Percentiles rank a stretch among this genome's conserved stretches.
These are phyloP conservation scores for Wickerhamomyces sp. DNA, from an alignment of 1,139 yeast species.

Conservation along the genomic window DNA sequence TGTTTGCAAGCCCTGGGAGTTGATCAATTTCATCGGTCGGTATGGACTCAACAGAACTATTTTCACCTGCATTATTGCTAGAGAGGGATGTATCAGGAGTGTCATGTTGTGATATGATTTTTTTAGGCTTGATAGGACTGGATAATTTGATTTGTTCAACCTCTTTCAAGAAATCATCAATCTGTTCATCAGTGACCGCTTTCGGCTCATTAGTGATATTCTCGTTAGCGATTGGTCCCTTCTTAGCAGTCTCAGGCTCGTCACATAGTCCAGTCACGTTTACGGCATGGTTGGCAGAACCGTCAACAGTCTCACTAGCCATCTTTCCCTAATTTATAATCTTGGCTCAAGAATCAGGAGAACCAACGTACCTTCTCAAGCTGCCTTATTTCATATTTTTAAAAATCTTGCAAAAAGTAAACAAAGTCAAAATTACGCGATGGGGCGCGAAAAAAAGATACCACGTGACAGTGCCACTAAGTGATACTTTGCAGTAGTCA, in stretches of 20 bases:
- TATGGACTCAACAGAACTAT: conserved; percentile 10
- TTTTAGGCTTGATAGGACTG: conserved; percentile 14
- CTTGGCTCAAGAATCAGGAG: no score
- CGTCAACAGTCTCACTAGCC: background rate
- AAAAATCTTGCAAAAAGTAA: background rate
- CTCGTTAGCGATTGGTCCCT: background rate
- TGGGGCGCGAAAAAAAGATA: background rate
- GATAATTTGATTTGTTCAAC: conserved; percentile 21
- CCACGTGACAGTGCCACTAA: background rate
- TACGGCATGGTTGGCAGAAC: background rate
- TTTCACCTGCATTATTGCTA: conserved; percentile 1
- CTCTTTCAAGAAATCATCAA: conserved; percentile 21
- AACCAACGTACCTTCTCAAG: no score
- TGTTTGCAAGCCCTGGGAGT: background rate
- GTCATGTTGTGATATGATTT: background rate
- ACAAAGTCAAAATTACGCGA: background rate
- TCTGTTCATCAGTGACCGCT: conserved; percentile 21
- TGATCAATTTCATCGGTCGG: conserved; percentile 2
- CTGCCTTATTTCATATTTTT: no score
- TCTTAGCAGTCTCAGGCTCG: background rate
- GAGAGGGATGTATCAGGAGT: conserved; percentile 4
- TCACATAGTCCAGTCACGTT: background rate
- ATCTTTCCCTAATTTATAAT: background rate
- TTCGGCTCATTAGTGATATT: background rate
- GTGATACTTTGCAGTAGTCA: no score